Conservation (phyloP, 2,329 filamentous ascomycete genomes). For the Aquanectria penicillioides region DNA sequence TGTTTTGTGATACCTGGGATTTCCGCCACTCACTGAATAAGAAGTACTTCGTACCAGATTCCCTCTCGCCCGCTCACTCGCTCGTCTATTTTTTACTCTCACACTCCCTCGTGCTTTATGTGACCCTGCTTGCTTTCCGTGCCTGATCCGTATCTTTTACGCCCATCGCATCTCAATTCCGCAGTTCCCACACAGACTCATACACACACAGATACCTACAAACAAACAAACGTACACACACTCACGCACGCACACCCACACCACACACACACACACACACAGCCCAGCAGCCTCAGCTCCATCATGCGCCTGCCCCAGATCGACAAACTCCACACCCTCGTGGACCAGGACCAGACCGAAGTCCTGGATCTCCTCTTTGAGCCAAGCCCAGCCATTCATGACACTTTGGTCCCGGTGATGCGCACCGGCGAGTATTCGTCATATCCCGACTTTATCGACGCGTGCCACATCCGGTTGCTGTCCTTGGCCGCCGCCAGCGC, state of each 20-base stretch:
- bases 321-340: slow-evolving; percentile 63
- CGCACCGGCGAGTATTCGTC: slow-evolving; percentile 64
- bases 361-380: slow-evolving; percentile 87
- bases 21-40: slow-evolving; percentile 1
- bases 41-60: too few relatives aligned
- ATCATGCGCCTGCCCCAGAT: slow-evolving; percentile 64
- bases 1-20: not conserved
- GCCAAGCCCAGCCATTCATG: slow-evolving; percentile 78
- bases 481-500: slow-evolving; percentile 64
- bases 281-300: not conserved
- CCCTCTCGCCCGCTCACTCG: too few relatives aligned
- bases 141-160: too few relatives aligned
- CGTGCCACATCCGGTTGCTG: slow-evolving; percentile 71
- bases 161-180: too few relatives aligned
- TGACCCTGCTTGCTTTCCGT: too few relatives aligned
- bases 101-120: too few relatives aligned
- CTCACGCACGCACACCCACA: too few relatives aligned
- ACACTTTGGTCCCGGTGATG: slow-evolving; percentile 75
- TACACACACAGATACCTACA: too few relatives aligned
- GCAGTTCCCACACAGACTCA: too few relatives aligned
- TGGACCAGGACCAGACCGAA: slow-evolving; percentile 62
- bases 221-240: too few relatives aligned
- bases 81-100: too few relatives aligned
- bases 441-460: slow-evolving; percentile 76
- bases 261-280: too few relatives aligned